phyloP scores from a whole-genome alignment of 352 stramenopile genomes.

The Phytophthora sp. region DNA sequence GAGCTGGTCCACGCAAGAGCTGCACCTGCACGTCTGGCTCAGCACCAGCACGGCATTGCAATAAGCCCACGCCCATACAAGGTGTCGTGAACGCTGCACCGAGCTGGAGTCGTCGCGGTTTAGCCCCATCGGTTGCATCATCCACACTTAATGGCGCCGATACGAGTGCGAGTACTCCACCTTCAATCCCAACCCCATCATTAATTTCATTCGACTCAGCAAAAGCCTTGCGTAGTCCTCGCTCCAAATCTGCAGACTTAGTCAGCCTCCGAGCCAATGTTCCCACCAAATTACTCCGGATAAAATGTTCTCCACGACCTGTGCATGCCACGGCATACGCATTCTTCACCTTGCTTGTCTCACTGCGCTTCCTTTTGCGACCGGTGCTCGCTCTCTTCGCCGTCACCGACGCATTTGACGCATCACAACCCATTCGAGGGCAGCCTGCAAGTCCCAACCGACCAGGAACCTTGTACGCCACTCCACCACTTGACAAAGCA shows the following conservation, averaged over 20 bases:
- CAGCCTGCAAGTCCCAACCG: constrained; percentile 71
- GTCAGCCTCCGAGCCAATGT: constrained; percentile 39
- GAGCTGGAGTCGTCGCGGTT: constrained; percentile 40
- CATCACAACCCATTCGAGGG: constrained; percentile 65
- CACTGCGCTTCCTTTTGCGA: constrained; percentile 32
- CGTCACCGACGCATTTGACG: constrained; percentile 49
- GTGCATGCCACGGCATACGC: constrained; percentile 62
- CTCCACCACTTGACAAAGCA: constrained; percentile 68
- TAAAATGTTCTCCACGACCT: constrained; percentile 74
- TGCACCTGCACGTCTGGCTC: constrained; percentile 46
- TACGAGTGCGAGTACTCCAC: constrained; percentile 54
- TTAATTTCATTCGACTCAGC: constrained; percentile 38
- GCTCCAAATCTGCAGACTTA: constrained; percentile 37
- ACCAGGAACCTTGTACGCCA: constrained; percentile 70
- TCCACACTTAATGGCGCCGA: neutral
- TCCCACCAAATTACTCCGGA: constrained; percentile 50
- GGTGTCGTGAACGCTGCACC: constrained; percentile 68
- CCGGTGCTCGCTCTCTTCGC: neutral
- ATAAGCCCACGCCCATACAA: constrained; percentile 69
- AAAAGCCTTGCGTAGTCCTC: constrained; percentile 45
- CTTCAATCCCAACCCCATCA: constrained; percentile 51
- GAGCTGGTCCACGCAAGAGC: constrained; percentile 47
- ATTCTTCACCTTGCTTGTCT: constrained; percentile 25
- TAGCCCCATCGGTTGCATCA: neutral
- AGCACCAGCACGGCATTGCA: constrained; percentile 27